Evolutionary conservation across 1,139 yeast species (phyloP).

Genomic region (Candida sp.): DNA sequence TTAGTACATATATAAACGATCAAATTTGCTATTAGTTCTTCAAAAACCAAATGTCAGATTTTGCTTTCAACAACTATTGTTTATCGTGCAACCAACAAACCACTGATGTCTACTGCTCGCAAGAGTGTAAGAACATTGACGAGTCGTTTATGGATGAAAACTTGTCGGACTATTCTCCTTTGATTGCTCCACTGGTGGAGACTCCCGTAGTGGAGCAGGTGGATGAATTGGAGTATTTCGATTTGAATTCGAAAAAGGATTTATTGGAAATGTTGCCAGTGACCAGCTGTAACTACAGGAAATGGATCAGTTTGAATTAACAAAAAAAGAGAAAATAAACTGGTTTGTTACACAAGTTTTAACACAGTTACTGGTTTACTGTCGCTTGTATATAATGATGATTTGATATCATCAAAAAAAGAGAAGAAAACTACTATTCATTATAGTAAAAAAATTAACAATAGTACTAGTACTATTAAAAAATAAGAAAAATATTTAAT

Average conservation of each 20-base stretch:
- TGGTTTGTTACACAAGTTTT: no score
- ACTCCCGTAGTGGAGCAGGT: slow-evolving; percentile 18
- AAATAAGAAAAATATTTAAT: no score
- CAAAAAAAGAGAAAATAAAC: slow-evolving; percentile 5
- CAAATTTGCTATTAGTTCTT: no score
- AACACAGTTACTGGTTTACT: no score
- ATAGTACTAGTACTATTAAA: no score
- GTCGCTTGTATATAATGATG: no score
- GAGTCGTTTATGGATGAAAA: slow-evolving; percentile 14
- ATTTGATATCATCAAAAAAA: no score
- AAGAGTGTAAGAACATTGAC: slow-evolving; percentile 50
- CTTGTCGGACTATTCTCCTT: slow-evolving; percentile 26
- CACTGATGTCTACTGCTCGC: slow-evolving; percentile 59
- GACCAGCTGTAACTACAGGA: slow-evolving; percentile 41
- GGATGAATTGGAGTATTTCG: slow-evolving; percentile 28
- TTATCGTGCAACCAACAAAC: slow-evolving; percentile 64
- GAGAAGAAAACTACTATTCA: no score
- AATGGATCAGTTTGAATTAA: slow-evolving; percentile 26
- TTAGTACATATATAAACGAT: no score
- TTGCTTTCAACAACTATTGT: slow-evolving; percentile 66
- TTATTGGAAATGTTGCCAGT: slow-evolving; percentile 20
- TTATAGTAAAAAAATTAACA: no score
- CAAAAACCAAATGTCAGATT: slow-evolving; percentile 23
- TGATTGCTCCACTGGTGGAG: slow-evolving; percentile 32
- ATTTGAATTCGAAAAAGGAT: slow-evolving; percentile 23